These are phyloP conservation scores for Suhomyces chickasaworum DNA, from an alignment of 1,139 yeast species.

Conservation along the genomic window DNA sequence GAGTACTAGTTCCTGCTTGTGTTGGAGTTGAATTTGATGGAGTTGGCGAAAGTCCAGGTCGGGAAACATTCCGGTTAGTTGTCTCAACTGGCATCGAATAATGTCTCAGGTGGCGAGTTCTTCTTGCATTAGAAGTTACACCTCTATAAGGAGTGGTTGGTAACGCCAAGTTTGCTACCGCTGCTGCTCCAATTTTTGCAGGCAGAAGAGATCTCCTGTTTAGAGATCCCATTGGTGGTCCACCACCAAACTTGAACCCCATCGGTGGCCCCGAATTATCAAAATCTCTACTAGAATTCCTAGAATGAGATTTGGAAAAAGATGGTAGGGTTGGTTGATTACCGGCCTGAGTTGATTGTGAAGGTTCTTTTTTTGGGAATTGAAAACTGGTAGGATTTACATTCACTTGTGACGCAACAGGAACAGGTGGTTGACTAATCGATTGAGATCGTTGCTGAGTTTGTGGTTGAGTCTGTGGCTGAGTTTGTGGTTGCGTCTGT, in stretches of 20 bases:
- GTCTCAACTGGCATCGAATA: conserved; percentile 45
- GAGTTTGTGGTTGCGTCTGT: not conserved
- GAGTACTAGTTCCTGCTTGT: conserved; percentile 34
- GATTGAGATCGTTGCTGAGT: not conserved
- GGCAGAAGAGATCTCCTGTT: conserved; percentile 59
- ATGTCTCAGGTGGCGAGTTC: conserved; percentile 42
- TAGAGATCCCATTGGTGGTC: conserved; percentile 16
- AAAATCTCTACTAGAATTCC: conserved; percentile 15
- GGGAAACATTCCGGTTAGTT: conserved; percentile 6
- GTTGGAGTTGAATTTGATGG: conserved; percentile 10
- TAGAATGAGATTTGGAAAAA: conserved; percentile 9
- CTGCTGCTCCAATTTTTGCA: conserved; percentile 71
- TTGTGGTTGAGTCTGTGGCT: not conserved
- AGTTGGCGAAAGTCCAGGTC: conserved; percentile 24
- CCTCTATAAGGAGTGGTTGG: conserved; percentile 34
- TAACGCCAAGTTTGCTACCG: conserved; percentile 57
- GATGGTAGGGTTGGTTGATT: not conserved
- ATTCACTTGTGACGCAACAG: not conserved
- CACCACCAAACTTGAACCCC: conserved; percentile 46
- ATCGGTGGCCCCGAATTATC: conserved; percentile 33
- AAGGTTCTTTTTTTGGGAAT: not conserved
- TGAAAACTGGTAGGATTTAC: conserved; percentile 1
- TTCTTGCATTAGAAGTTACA: conserved; percentile 20
- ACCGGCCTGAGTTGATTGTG: not conserved
- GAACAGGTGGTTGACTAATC: not conserved